phyloP scores from a whole-genome alignment of 2,329 filamentous ascomycete genomes.

The Xylaria polymorpha region DNA sequence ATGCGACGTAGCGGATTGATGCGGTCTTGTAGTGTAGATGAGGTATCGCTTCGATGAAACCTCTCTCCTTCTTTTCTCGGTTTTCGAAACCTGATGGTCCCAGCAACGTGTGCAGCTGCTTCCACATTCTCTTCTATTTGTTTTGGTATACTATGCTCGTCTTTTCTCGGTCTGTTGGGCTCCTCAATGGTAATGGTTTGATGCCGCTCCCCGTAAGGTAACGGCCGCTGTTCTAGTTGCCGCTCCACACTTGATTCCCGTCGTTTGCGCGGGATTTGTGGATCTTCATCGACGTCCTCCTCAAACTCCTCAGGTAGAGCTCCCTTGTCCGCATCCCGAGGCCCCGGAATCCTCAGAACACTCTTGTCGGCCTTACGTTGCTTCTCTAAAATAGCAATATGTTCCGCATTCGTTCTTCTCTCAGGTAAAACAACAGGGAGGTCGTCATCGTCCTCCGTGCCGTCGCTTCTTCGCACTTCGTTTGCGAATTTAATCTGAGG shows the following conservation, averaged over 20 bases:
- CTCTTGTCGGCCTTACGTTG: slow-evolving; percentile 80
- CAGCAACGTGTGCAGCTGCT: slow-evolving; percentile 55
- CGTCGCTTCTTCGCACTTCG: slow-evolving; percentile 60
- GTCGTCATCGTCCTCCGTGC: slow-evolving; percentile 57
- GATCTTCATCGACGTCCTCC: slow-evolving; percentile 48
- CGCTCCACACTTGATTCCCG: slow-evolving; percentile 48
- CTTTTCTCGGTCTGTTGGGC: slow-evolving; percentile 60
- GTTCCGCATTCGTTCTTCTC: slow-evolving; percentile 73
- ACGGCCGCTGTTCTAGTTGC: slow-evolving; percentile 24
- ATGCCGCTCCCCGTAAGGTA: slow-evolving; percentile 53
- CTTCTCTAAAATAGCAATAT: slow-evolving; percentile 88
- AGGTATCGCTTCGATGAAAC: slow-evolving; percentile 52
- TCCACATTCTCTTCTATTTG: slow-evolving; percentile 57
- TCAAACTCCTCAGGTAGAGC: slow-evolving; percentile 71
- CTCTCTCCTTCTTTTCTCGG: slow-evolving; percentile 56
- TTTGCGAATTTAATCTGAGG: slow-evolving; percentile 73
- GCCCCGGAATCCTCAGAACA: slow-evolving; percentile 88
- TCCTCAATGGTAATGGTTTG: slow-evolving; percentile 76
- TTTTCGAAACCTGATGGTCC: slow-evolving; percentile 58
- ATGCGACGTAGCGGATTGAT: slow-evolving; percentile 63
- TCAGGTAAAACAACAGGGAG: slow-evolving; percentile 63
- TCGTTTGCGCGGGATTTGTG: slow-evolving; percentile 49
- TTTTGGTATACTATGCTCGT: slow-evolving; percentile 47
- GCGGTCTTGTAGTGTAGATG: slow-evolving; percentile 29
- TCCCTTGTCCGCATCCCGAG: slow-evolving; percentile 88